Conservation (phyloP, 306 rosid genomes). For the Dicorynia guianensis region DNA sequence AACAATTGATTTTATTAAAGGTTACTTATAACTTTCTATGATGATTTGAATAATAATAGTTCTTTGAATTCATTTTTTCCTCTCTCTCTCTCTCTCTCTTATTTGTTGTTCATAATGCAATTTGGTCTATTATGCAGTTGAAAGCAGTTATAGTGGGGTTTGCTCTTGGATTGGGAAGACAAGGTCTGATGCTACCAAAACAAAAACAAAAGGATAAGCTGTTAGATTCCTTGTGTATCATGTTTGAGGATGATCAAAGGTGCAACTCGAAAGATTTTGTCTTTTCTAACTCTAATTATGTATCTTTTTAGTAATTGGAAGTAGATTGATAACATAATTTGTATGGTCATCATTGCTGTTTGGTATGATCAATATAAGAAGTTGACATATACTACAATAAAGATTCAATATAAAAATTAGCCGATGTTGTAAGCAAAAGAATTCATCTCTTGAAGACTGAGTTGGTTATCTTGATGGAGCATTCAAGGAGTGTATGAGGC, state of each 20-base stretch:
- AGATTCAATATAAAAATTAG: too few relatives aligned
- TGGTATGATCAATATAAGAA: too few relatives aligned
- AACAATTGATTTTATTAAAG: constrained; percentile 57
- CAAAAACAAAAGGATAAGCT: too few relatives aligned
- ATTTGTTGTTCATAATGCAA: not conserved
- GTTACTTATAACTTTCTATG: constrained; percentile 40
- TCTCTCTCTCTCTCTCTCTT: not conserved
- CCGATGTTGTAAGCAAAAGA: too few relatives aligned
- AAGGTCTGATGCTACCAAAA: constrained; percentile 41
- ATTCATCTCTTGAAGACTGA: too few relatives aligned
- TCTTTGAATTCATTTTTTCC: constrained; percentile 18
- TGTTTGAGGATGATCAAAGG: too few relatives aligned
- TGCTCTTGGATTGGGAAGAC: constrained; percentile 64
- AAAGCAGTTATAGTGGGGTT: constrained; percentile 43
- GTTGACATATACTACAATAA: too few relatives aligned
- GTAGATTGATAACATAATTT: too few relatives aligned
- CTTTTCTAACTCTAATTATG: not conserved
- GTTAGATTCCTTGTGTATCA: not conserved
- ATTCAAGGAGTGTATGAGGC: too few relatives aligned
- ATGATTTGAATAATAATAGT: not conserved
- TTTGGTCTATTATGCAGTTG: constrained; percentile 45
- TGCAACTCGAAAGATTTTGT: not conserved
- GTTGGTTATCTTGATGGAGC: too few relatives aligned
- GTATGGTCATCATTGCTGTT: too few relatives aligned
- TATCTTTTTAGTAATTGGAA: constrained; percentile 49